Conservation (phyloP, 495 filamentous ascomycete species). For the Usnea hakonensis region DNA sequence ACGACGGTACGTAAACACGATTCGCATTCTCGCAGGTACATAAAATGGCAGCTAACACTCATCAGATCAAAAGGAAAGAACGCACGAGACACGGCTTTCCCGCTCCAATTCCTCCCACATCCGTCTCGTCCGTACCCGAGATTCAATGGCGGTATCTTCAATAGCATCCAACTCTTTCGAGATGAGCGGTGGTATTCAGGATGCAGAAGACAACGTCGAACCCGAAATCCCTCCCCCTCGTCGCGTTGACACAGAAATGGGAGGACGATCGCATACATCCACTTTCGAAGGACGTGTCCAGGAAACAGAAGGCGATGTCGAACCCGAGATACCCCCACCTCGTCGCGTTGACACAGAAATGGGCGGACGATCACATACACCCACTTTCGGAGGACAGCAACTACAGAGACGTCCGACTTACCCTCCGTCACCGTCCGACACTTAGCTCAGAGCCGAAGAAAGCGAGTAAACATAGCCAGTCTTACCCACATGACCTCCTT, state of each 20-base stretch:
- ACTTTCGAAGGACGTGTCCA: background rate
- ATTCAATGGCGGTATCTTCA: background rate
- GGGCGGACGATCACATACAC: too few species aligned
- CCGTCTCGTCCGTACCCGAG: background rate
- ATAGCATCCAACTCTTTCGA: background rate
- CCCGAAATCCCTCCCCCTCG: background rate
- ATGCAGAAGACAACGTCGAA: background rate
- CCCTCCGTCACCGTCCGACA: too few species aligned
- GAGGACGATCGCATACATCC: background rate
- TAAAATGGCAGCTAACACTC: background rate
- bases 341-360: too few species aligned
- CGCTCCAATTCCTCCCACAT: background rate
- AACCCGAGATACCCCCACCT: too few species aligned
- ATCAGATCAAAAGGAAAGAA: background rate
- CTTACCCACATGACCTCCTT: too few species aligned
- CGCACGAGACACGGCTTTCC: background rate
- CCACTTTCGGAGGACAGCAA: too few species aligned
- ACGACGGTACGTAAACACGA: slow-evolving; percentile 6
- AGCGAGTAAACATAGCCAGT: too few species aligned
- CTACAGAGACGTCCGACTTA: too few species aligned
- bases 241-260: background rate
- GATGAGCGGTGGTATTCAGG: background rate
- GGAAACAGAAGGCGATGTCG: too few species aligned
- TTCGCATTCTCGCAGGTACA: background rate
- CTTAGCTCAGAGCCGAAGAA: too few species aligned